A percentile compares a stretch with the other conserved stretches of the same genome.
phyloP scores from a whole-genome alignment of 176 grass and related monocot species.

The Ananas comosus region DNA sequence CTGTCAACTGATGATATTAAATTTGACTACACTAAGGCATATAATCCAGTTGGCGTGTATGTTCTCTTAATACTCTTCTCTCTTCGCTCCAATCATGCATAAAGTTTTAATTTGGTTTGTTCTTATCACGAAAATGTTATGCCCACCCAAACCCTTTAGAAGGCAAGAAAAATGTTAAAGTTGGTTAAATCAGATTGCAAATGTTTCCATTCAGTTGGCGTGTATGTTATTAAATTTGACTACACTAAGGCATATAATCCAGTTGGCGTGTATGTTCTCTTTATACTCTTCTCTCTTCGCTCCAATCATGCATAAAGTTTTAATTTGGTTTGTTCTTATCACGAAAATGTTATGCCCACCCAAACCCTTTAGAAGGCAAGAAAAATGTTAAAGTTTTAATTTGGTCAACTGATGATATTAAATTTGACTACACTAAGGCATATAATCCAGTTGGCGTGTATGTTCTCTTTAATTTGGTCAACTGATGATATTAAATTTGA shows the following conservation, averaged over 20 bases:
- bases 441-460: slow-evolving; percentile 50
- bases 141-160: no score
- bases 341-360: no score
- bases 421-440: slow-evolving; percentile 69
- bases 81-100: neutral
- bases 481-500: slow-evolving; percentile 85
- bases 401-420: no score
- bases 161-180: no score
- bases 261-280: slow-evolving; percentile 39
- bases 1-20: slow-evolving; percentile 69
- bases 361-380: no score
- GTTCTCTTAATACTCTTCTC: slow-evolving; percentile 14
- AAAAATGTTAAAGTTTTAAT: no score
- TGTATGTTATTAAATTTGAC: slow-evolving; percentile 80
- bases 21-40: slow-evolving; percentile 71
- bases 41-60: slow-evolving; percentile 43
- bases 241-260: slow-evolving; percentile 64
- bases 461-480: slow-evolving; percentile 26
- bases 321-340: neutral
- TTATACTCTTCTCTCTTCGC: neutral
- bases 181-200: no score
- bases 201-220: no score
- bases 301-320: neutral
- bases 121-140: neutral
- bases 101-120: neutral